Conservation (phyloP, 2,329 filamentous ascomycete genomes). For the Ophiostoma tasmaniense region DNA sequence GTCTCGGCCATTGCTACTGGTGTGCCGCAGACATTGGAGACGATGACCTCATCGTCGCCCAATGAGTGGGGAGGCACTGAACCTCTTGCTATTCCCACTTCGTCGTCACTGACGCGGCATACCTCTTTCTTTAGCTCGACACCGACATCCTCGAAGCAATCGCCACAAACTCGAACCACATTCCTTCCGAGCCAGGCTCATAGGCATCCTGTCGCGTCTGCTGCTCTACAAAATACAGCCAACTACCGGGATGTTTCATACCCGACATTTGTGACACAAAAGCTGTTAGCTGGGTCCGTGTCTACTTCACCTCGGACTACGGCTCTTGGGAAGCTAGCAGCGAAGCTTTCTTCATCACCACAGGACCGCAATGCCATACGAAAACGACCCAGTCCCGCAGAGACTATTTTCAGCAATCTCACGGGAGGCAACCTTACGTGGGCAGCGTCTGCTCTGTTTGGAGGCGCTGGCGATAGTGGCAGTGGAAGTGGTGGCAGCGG, state of each 20-base stretch:
- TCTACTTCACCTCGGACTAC: constrained; percentile 16
- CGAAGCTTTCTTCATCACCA: constrained; percentile 32
- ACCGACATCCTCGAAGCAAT: constrained; percentile 13
- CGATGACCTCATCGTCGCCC: constrained; percentile 34
- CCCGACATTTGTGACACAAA: constrained; percentile 31
- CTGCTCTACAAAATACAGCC: constrained; percentile 10
- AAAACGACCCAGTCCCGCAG: constrained; percentile 55
- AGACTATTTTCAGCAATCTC: constrained; percentile 49
- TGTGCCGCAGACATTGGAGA: constrained; percentile 39
- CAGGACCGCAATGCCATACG: constrained; percentile 25
- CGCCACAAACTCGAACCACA: constrained; percentile 9
- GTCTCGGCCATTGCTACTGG: constrained; percentile 48
- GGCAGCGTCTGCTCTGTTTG: constrained; percentile 38
- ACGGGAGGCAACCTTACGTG: constrained; percentile 46
- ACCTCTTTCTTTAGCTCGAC: constrained; percentile 10
- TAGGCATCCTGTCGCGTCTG: neutral
- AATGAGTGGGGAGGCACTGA: constrained; percentile 25
- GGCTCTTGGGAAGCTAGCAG: constrained; percentile 8
- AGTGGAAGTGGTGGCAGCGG: neutral
- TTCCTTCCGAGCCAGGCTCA: constrained; percentile 10
- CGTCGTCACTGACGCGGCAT: constrained; percentile 11
- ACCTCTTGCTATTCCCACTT: neutral
- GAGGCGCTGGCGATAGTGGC: neutral
- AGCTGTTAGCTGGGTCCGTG: constrained; percentile 15
- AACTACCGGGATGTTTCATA: constrained; percentile 5